These are phyloP conservation scores for Suillus clintonianus DNA, from an alignment of 768 basidiomycete species.

Conservation along the genomic window DNA sequence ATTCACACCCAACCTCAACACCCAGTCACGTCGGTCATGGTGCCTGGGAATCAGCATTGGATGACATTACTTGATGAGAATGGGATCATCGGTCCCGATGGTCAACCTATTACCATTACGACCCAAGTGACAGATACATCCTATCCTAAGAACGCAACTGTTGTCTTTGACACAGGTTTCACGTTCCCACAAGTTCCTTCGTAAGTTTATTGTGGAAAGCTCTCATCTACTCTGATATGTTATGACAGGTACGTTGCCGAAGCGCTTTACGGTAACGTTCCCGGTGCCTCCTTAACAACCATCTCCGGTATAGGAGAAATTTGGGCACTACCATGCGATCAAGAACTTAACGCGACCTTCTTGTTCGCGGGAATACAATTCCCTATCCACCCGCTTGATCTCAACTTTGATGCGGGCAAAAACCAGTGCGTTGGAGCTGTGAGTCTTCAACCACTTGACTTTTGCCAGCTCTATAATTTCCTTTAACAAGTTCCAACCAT, in stretches of 20 bases:
- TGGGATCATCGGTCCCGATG: constrained; percentile 64
- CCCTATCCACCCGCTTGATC: constrained; percentile 70
- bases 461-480: neutral
- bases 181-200: constrained; percentile 62
- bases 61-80: constrained; percentile 62
- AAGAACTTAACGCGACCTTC: constrained; percentile 66
- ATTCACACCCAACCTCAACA: constrained; percentile 55
- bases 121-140: constrained; percentile 47
- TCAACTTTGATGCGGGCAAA: constrained; percentile 33
- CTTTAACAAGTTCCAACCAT: constrained; percentile 64
- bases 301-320: constrained; percentile 41
- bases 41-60: constrained; percentile 58
- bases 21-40: constrained; percentile 42
- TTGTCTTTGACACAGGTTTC: constrained; percentile 72
- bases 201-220: constrained; percentile 27
- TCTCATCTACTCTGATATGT: constrained; percentile 15
- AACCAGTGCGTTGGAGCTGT: constrained; percentile 47
- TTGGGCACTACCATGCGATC: constrained; percentile 66
- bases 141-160: constrained; percentile 51
- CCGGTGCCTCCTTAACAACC: constrained; percentile 51
- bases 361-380: constrained; percentile 56
- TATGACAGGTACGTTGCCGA: constrained; percentile 49
- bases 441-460: constrained; percentile 16
- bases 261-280: constrained; percentile 59
- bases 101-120: constrained; percentile 44